Base-by-base conservation (phyloP, 768 basidiomycete species). In the Rossbeevera mucosa region DNA sequence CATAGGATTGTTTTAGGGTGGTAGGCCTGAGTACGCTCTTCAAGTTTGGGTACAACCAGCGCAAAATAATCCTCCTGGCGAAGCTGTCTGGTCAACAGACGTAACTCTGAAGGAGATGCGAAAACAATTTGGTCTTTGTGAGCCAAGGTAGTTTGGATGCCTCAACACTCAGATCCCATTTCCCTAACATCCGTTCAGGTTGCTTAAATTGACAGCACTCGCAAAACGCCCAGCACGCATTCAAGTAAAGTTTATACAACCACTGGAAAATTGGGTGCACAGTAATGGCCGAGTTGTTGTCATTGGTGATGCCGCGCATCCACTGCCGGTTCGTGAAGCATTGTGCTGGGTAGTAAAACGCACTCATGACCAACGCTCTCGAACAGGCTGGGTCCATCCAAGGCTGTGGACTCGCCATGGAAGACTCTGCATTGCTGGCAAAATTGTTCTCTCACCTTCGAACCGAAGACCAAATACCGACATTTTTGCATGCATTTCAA, bases 241-340 rank as follows among this genome's bases (percentile, higher is more conserved):
- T 8, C 71, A 71, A 0, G 66, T 79, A 1, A 66, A 70, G 20
- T 65, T 74, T 12, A 68, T 75, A 20, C 56, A 64, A 4, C 67
- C 71, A 12, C 60, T 79, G 20, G 78, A 82, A 26, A 74, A 69
- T 44, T 74, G 79, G 67, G 76, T 78, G 6, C 80, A 82, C 57
- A 70, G 75, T 11, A 62, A 65, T 18, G 78, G 76, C 7, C 70
- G 73, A 46, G 65, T 79, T 20, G 73, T 79, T 14, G 64, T 84
- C 14, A 72, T 82, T n/a, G 84, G 82, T 45, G 80, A 83, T 49
- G 81, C 82, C 2, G 81, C 79, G 0, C 82, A 85, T 63, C 79
- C 82, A 13, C 64, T 80, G 30, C 67, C 79, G 61, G 82, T 79
- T 57, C 51, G 76, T 69, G 5, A 21, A 54, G 55, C 11, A 42